Evolutionary conservation across 371 early-diverging fungal genomes (phyloP).

Genomic region (Parasitella parasitica): DNA sequence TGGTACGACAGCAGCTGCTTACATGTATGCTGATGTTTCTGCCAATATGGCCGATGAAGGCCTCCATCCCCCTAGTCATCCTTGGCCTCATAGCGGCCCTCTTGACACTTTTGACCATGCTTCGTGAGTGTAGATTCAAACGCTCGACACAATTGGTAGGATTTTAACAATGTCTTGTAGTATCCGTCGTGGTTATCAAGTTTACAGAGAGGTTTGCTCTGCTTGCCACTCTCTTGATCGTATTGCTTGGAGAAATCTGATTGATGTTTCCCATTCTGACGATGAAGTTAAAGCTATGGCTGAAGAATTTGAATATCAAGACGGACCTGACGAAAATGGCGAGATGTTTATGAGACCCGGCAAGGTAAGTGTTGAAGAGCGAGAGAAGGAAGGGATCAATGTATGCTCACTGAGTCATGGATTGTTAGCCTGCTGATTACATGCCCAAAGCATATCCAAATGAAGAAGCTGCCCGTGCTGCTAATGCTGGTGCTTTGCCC

Average conservation of each 20-base stretch:
- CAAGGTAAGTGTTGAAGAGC: conserved; percentile 59
- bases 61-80: conserved; percentile 86
- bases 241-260: conserved; percentile 92
- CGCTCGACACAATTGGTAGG: neutral
- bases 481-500: conserved; percentile 95
- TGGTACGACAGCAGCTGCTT: conserved; percentile 58
- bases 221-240: conserved; percentile 96
- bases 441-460: conserved; percentile 94
- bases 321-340: conserved; percentile 95
- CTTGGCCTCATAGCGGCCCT: conserved; percentile 84
- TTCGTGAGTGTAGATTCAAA: conserved; percentile 57
- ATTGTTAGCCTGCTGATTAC: conserved; percentile 79
- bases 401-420: neutral
- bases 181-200: conserved; percentile 97
- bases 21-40: conserved; percentile 54
- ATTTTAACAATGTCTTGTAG: conserved; percentile 33
- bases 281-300: conserved; percentile 94
- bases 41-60: conserved; percentile 88
- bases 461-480: conserved; percentile 96
- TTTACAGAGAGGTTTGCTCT: conserved; percentile 97
- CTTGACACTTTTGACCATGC: conserved; percentile 93
- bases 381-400: neutral
- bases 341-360: conserved; percentile 95
- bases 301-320: conserved; percentile 87
- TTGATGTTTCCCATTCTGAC: conserved; percentile 89